Evolutionary conservation across 2,329 filamentous ascomycete genomes (phyloP).

Genomic region (Botrytis paeoniae): DNA sequence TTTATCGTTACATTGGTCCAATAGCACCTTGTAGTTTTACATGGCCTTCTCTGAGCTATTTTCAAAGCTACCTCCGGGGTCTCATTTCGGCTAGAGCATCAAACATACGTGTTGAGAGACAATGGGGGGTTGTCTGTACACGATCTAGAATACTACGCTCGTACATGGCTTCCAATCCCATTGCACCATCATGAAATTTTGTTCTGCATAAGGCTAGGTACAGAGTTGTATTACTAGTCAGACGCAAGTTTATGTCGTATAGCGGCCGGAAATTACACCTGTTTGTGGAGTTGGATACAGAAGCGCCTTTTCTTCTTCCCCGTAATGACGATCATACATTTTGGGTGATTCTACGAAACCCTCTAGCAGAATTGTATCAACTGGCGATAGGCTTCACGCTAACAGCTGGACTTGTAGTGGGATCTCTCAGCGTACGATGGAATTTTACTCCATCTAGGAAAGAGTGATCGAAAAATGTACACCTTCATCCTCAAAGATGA

Average conservation of each 20-base stretch:
- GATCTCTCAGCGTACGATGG: constrained; percentile 64
- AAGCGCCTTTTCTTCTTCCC: background rate
- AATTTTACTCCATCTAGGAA: constrained; percentile 51
- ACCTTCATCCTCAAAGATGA: constrained; percentile 74
- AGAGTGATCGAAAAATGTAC: constrained; percentile 64
- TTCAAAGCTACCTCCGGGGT: background rate
- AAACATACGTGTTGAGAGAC: background rate
- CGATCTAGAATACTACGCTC: background rate
- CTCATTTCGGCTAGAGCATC: background rate
- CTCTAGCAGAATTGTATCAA: background rate
- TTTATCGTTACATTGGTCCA: background rate
- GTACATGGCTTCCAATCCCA: background rate
- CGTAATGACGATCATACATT: background rate
- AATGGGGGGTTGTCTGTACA: background rate
- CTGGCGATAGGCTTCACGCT: background rate
- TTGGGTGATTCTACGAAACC: background rate
- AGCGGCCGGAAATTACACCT: background rate
- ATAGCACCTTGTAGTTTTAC: background rate
- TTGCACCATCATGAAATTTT: background rate
- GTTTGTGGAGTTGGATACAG: background rate
- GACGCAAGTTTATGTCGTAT: background rate
- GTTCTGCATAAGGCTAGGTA: background rate
- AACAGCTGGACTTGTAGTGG: constrained; percentile 45
- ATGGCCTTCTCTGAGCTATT: background rate
- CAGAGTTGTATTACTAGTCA: background rate